These are phyloP conservation scores for Pistacia integerrima DNA, from an alignment of 345 rosid genomes.

Conservation along the genomic window DNA sequence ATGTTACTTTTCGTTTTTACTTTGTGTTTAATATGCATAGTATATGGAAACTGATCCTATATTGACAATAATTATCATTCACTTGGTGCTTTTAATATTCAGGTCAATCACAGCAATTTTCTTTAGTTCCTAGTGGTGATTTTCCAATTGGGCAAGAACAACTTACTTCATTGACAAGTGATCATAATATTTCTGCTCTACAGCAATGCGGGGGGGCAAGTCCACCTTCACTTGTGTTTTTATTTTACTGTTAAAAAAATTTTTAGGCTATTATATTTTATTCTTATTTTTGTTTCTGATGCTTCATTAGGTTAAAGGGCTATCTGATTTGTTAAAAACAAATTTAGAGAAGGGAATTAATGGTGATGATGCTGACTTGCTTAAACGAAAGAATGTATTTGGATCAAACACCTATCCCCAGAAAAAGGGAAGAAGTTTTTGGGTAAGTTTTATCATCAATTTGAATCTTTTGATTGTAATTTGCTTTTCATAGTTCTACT, in stretches of 20 bases:
- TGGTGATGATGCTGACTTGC: slow-evolving; percentile 73
- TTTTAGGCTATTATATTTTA: slow-evolving; percentile 6
- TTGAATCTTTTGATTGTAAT: background rate
- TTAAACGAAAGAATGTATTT: slow-evolving; percentile 61
- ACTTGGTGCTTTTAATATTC: slow-evolving; percentile 19
- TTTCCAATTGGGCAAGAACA: slow-evolving; percentile 71
- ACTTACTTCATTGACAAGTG: slow-evolving; percentile 75
- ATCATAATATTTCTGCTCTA: slow-evolving; percentile 58
- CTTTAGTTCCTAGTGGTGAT: slow-evolving; percentile 48
- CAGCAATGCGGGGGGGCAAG: slow-evolving; percentile 83
- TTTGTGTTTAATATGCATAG: background rate
- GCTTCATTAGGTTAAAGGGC: slow-evolving; percentile 63
- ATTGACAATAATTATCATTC: background rate
- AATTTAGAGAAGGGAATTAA: slow-evolving; percentile 71
- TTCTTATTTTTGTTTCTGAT: background rate
- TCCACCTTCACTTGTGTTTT: slow-evolving; percentile 24
- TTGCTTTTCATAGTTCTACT: background rate
- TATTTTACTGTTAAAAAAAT: slow-evolving; percentile 12
- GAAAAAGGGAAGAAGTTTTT: slow-evolving; percentile 88
- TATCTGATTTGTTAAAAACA: slow-evolving; percentile 64
- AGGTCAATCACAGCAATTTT: slow-evolving; percentile 34
- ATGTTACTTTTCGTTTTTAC: background rate
- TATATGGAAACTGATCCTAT: background rate
- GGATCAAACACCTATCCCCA: slow-evolving; percentile 94
- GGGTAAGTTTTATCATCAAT: slow-evolving; percentile 44